Conservation (phyloP, 225 moss, liverwort and hornwort species). For the Thuidium tamariscinum region DNA sequence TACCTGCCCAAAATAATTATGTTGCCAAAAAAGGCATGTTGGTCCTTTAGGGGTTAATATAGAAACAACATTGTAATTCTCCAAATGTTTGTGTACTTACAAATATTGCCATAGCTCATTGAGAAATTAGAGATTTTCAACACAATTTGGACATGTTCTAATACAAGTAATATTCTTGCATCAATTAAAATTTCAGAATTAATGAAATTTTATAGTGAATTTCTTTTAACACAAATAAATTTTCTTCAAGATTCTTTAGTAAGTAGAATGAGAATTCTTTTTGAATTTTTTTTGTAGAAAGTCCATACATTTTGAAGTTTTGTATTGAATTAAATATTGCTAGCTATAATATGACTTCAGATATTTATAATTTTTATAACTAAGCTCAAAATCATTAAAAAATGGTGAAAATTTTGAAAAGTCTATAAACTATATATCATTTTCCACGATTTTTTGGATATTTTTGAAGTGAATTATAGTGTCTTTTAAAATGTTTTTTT, state of each 20-base stretch:
- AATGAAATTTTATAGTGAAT: background rate
- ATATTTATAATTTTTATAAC: background rate
- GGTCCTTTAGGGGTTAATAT: background rate
- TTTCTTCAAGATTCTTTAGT: background rate
- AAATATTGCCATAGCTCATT: background rate
- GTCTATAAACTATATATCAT: rapidly evolving
- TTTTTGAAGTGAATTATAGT: no score
- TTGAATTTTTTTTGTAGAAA: rapidly evolving
- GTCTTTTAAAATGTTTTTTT: no score
- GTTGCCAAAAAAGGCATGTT: no score
- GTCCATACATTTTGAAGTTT: background rate
- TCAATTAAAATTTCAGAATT: background rate
- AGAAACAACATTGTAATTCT: background rate
- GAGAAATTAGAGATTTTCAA: background rate
- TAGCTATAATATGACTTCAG: no score
- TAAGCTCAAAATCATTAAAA: background rate
- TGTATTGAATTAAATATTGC: background rate
- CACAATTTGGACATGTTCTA: background rate
- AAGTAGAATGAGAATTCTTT: background rate
- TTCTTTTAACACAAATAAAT: background rate
- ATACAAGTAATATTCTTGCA: background rate
- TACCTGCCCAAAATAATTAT: no score
- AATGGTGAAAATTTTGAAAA: background rate
- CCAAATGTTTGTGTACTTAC: background rate
- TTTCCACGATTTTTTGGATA: no score